These are phyloP conservation scores for Xerocomellus dryophilus DNA, from an alignment of 768 basidiomycete species.

Conservation along the genomic window DNA sequence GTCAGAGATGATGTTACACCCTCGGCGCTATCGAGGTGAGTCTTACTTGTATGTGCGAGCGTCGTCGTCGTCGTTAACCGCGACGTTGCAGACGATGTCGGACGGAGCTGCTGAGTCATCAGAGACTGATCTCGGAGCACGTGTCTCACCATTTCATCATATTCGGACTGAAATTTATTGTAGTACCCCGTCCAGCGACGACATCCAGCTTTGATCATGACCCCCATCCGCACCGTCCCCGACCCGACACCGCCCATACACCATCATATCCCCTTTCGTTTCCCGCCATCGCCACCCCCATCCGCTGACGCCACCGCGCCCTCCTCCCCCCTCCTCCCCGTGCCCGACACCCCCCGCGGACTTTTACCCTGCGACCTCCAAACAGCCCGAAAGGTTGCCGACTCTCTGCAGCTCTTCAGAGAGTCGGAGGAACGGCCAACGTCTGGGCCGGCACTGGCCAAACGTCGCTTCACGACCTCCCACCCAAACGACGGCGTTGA, in stretches of 20 bases:
- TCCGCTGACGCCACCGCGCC: neutral
- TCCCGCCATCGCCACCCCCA: slow-evolving; percentile 4
- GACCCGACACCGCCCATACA: neutral
- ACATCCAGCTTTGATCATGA: neutral
- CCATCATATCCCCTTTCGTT: neutral
- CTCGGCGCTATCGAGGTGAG: slow-evolving; percentile 19
- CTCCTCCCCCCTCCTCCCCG: slow-evolving; percentile 31
- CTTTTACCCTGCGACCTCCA: slow-evolving; percentile 12
- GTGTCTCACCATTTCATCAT: slow-evolving; percentile 38
- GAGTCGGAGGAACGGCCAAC: slow-evolving; percentile 50
- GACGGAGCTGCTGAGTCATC: slow-evolving; percentile 32
- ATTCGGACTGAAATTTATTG: slow-evolving; percentile 16
- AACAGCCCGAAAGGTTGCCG: slow-evolving; percentile 83
- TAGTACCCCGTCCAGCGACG: neutral
- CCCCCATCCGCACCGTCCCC: neutral
- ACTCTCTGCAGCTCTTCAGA: slow-evolving; percentile 77
- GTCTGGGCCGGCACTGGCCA: slow-evolving; percentile 25
- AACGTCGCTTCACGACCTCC: slow-evolving; percentile 33
- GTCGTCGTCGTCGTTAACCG: slow-evolving; percentile 13
- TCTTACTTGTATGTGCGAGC: neutral
- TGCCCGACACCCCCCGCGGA: slow-evolving; percentile 30
- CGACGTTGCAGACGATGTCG: slow-evolving; percentile 8
- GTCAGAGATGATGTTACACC: slow-evolving; percentile 16
- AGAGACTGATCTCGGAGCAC: slow-evolving; percentile 28
- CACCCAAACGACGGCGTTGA: slow-evolving; percentile 53